These are phyloP conservation scores for Asterionellopsis glacialis DNA, from an alignment of 108 stramenopile genomes.

Conservation along the genomic window DNA sequence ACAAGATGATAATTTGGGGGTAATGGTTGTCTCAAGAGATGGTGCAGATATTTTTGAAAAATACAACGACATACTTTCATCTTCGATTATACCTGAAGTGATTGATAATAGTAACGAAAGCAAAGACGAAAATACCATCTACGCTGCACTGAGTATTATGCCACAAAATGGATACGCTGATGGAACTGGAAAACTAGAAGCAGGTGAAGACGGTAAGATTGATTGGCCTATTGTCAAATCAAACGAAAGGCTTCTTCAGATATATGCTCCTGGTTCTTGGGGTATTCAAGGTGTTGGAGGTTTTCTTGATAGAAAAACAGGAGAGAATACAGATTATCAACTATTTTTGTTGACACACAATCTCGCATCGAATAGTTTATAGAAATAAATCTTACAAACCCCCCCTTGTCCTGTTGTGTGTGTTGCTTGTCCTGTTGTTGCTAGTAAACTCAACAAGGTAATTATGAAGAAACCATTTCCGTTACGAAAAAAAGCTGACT, in stretches of 20 bases:
- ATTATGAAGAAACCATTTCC: no score
- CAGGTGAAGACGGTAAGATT: conserved; percentile 22
- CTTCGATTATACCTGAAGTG: no score
- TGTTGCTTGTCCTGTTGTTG: no score
- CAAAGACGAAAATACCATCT: conserved; percentile 21
- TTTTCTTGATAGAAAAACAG: neutral
- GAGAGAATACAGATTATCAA: conserved; percentile 37
- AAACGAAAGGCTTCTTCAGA: conserved; percentile 24
- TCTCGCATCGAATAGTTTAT: no score
- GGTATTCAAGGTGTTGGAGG: conserved; percentile 48
- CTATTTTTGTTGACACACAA: conserved; percentile 47
- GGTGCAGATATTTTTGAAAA: conserved; percentile 17
- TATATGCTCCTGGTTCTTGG: conserved; percentile 58
- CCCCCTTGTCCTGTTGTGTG: no score
- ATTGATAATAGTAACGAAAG: conserved; percentile 10
- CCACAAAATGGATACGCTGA: conserved; percentile 37
- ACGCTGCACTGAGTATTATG: conserved; percentile 5
- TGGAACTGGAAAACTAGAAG: conserved; percentile 49
- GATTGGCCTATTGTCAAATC: conserved; percentile 48
- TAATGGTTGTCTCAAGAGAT: conserved; percentile 60
- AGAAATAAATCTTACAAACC: no score
- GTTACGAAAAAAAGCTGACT: no score
- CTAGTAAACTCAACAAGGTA: no score
- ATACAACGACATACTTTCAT: no score
- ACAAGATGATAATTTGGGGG: conserved; percentile 42